Percentiles rank a stretch among this genome's conserved stretches.
Evolutionary conservation across 169 alveolate species (phyloP).

Genomic region (Fabrea salina): DNA sequence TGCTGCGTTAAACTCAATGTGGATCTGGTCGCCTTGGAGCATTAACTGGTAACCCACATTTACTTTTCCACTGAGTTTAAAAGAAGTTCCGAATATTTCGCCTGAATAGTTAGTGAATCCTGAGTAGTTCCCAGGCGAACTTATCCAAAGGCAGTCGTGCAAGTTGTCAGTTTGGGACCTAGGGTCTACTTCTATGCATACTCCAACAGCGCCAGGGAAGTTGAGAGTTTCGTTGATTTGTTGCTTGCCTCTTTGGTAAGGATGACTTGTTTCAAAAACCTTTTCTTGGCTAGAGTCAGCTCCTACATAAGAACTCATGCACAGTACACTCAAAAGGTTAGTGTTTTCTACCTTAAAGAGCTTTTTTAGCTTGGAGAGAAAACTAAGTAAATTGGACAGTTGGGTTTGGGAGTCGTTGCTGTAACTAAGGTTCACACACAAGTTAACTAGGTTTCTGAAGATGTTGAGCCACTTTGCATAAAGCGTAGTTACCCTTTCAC

Average conservation of each 20-base stretch:
- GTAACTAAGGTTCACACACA: background rate
- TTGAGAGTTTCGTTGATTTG: conserved; percentile 43
- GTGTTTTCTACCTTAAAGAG: background rate
- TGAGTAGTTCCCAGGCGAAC: conserved; percentile 26
- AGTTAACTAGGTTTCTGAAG: background rate
- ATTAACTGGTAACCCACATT: conserved; percentile 39
- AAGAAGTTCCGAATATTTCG: conserved; percentile 60
- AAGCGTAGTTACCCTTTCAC: background rate
- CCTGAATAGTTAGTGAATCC: conserved; percentile 42
- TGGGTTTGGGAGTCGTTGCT: background rate
- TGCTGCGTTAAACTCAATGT: conserved; percentile 62
- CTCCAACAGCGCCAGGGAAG: conserved; percentile 73
- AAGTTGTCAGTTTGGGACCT: conserved; percentile 60
- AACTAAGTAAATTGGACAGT: background rate
- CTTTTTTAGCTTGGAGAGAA: conserved; percentile 6
- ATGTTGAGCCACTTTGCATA: background rate
- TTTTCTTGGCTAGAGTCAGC: conserved; percentile 61
- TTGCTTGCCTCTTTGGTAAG: conserved; percentile 70
- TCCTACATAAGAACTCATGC: conserved; percentile 47
- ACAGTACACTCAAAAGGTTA: background rate
- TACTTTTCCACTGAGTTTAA: conserved; percentile 58
- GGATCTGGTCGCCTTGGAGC: conserved; percentile 58
- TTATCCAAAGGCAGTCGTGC: conserved; percentile 41
- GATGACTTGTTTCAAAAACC: conserved; percentile 77
- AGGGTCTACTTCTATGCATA: conserved; percentile 60